These are phyloP conservation scores for Globisporangium solare DNA, from an alignment of 352 stramenopile species.

Conservation along the genomic window DNA sequence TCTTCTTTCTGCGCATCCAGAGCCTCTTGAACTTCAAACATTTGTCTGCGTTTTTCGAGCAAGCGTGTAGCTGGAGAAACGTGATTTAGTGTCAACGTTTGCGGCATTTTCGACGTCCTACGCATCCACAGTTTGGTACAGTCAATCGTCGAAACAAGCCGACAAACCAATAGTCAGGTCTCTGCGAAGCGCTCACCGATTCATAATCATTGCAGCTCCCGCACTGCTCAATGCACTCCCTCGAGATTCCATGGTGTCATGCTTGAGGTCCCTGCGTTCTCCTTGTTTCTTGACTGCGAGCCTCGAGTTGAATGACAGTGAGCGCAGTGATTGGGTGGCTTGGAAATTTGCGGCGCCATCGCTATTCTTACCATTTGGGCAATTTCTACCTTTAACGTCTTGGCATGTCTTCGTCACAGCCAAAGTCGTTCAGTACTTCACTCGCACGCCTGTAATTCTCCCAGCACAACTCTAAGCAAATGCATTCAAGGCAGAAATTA, in stretches of 20 bases:
- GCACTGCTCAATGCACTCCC: slow-evolving; percentile 50
- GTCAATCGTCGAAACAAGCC: neutral
- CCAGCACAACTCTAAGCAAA: too few relatives aligned
- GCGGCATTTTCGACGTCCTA: slow-evolving; percentile 57
- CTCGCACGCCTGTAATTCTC: too few relatives aligned
- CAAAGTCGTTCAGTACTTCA: too few relatives aligned
- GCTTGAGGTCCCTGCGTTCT: neutral
- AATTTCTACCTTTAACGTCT: too few relatives aligned
- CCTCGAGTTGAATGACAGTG: neutral
- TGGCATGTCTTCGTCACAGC: too few relatives aligned
- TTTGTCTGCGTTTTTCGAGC: slow-evolving; percentile 91
- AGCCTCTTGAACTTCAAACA: slow-evolving; percentile 94
- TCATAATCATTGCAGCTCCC: slow-evolving; percentile 68
- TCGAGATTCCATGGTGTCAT: slow-evolving; percentile 34
- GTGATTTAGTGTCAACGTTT: slow-evolving; percentile 90
- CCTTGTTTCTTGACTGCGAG: neutral
- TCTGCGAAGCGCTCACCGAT: slow-evolving; percentile 21
- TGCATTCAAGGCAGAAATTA: too few relatives aligned
- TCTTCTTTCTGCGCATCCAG: slow-evolving; percentile 94
- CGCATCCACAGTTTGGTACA: neutral
- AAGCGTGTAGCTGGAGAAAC: slow-evolving; percentile 90
- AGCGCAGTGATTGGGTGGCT: neutral
- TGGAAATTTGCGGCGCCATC: neutral
- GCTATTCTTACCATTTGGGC: neutral
- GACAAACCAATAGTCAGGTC: neutral